Conservation (phyloP, 2,329 filamentous ascomycete species). For the Trichoderma sp. region DNA sequence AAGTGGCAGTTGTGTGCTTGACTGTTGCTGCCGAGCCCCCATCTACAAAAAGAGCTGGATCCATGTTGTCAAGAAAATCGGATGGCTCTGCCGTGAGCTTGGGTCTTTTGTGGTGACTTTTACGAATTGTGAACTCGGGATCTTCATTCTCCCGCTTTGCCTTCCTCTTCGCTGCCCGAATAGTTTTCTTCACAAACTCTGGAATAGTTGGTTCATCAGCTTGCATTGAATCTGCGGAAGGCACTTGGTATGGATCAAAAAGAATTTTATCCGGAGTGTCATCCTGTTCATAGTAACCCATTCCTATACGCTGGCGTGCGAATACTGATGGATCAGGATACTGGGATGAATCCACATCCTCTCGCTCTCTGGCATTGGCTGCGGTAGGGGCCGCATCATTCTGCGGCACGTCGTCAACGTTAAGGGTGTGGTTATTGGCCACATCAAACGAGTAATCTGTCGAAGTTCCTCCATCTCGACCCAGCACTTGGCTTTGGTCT, state of each 20-base stretch:
- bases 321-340: constrained; percentile 52
- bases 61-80: constrained; percentile 44
- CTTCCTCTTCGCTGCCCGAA: constrained; percentile 53
- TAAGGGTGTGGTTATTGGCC: constrained; percentile 19
- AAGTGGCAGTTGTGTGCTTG: constrained; percentile 22
- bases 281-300: constrained; percentile 61
- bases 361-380: constrained; percentile 27
- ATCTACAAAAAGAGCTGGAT: constrained; percentile 51
- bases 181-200: constrained; percentile 55
- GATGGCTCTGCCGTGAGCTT: constrained; percentile 29
- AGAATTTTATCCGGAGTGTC: constrained; percentile 57
- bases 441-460: constrained; percentile 11
- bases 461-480: constrained; percentile 22
- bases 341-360: constrained; percentile 33
- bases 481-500: constrained; percentile 36
- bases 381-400: constrained; percentile 9
- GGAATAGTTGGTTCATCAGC: constrained; percentile 48
- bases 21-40: background rate
- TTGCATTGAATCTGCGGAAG: constrained; percentile 44
- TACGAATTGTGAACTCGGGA: constrained; percentile 51
- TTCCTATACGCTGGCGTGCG: constrained; percentile 52
- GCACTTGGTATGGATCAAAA: constrained; percentile 58
- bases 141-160: constrained; percentile 53
- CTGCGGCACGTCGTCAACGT: constrained; percentile 3
- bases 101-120: constrained; percentile 44